Conservation (phyloP, 305 asterid species). For the Euphrasia arctica region DNA sequence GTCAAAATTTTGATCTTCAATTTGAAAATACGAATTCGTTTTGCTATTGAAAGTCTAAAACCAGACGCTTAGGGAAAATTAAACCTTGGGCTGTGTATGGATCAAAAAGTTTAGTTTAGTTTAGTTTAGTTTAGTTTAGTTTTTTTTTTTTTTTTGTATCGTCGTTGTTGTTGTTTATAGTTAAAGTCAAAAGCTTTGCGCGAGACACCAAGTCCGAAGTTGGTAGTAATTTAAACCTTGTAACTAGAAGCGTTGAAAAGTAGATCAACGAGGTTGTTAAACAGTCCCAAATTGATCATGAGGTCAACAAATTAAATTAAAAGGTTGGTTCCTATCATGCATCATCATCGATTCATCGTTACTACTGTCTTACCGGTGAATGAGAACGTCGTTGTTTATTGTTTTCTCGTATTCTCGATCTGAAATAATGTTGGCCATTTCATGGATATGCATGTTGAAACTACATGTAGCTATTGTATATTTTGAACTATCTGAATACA, state of each 20-base stretch:
- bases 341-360: constrained; percentile 36
- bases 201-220: background rate
- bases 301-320: background rate
- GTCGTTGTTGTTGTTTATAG: background rate
- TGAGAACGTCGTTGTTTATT: too few relatives aligned
- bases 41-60: background rate
- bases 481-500: background rate
- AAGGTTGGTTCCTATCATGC: constrained; percentile 97
- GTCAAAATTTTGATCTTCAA: background rate
- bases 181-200: background rate
- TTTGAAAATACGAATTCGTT: background rate
- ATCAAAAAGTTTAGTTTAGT: too few relatives aligned
- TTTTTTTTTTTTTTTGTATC: too few relatives aligned
- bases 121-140: too few relatives aligned
- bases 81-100: background rate
- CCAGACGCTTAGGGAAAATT: background rate
- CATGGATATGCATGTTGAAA: background rate
- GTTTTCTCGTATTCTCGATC: background rate
- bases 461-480: background rate
- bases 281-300: too few relatives aligned
- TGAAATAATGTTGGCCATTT: background rate
- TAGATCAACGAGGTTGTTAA: too few relatives aligned
- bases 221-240: background rate
- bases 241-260: background rate
- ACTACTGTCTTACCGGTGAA: too few relatives aligned